These are phyloP conservation scores for Tricholoma bakamatsutake DNA, from an alignment of 768 basidiomycete species.

Conservation along the genomic window DNA sequence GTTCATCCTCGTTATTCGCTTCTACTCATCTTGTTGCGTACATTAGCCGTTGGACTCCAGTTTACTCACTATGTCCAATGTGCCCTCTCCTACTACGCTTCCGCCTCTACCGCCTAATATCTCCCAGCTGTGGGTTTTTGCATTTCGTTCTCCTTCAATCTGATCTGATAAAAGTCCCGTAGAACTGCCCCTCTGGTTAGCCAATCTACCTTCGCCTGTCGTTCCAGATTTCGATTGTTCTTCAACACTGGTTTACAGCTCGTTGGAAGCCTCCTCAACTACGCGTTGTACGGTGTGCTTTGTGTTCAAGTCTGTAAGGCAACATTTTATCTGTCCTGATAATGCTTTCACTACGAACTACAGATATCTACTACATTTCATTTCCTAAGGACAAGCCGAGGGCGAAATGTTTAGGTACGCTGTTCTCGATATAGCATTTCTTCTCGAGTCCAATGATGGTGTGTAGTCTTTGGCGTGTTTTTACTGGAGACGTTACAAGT, in stretches of 20 bases:
- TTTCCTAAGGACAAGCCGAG: conserved; percentile 16
- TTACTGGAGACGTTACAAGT: conserved; percentile 19
- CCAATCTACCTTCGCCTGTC: not conserved
- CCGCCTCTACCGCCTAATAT: not conserved
- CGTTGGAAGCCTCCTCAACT: conserved; percentile 17
- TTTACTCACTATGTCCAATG: not conserved
- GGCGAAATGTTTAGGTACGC: conserved; percentile 16
- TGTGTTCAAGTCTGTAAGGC: conserved; percentile 22
- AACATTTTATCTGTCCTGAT: not conserved
- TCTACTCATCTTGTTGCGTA: not conserved
- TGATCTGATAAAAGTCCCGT: not conserved
- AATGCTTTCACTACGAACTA: not conserved
- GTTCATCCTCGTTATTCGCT: no score
- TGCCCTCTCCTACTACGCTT: not conserved
- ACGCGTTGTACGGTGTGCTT: conserved; percentile 21
- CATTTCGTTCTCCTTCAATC: not conserved
- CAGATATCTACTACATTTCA: conserved; percentile 16
- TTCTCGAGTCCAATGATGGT: no score
- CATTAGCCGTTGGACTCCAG: not conserved
- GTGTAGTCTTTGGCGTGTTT: conserved; percentile 19
- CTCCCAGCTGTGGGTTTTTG: not conserved
- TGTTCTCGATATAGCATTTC: no score
- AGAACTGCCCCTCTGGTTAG: conserved; percentile 3
- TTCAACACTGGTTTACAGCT: not conserved
- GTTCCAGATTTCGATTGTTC: not conserved